These are phyloP conservation scores for Pestalotiopsis sp. DNA, from an alignment of 2,329 filamentous ascomycete species.

Conservation along the genomic window DNA sequence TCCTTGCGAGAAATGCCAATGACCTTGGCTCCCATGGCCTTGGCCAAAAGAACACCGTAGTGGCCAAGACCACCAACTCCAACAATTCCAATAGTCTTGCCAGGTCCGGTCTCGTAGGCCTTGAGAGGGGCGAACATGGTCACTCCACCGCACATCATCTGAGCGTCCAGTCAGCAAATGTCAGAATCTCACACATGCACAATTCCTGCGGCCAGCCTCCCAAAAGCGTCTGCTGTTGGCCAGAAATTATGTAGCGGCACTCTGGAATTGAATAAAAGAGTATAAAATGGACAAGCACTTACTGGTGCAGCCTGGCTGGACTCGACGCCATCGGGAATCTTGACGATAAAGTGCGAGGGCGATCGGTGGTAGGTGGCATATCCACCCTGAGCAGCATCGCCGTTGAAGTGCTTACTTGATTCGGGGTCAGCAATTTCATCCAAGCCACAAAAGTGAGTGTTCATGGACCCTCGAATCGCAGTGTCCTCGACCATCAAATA, in stretches of 20 bases:
- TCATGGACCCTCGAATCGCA: too few species aligned
- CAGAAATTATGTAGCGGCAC: not conserved
- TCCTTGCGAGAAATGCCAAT: conserved; percentile 54
- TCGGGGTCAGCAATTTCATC: not conserved
- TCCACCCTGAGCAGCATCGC: conserved; percentile 59
- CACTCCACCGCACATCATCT: conserved; percentile 67
- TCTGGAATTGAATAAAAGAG: not conserved
- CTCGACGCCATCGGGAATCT: conserved; percentile 39
- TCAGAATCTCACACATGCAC: too few species aligned
- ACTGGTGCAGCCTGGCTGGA: conserved; percentile 46
- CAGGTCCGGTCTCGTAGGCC: conserved; percentile 62
- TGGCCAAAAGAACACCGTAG: conserved; percentile 67
- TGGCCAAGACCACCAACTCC: conserved; percentile 68
- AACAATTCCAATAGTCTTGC: conserved; percentile 65
- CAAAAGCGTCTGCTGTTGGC: too few species aligned
- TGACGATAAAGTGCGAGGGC: conserved; percentile 42
- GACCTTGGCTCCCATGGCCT: conserved; percentile 62
- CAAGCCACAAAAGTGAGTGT: not conserved
- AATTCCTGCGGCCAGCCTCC: too few species aligned
- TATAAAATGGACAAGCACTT: not conserved
- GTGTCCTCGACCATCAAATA: too few species aligned
- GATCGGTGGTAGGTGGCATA: conserved; percentile 26
- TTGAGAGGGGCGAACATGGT: conserved; percentile 64
- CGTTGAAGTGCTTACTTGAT: conserved; percentile 40
- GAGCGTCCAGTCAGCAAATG: not conserved